These are phyloP conservation scores for Lycium barbarum DNA, from an alignment of 257 asterid species.

Conservation along the genomic window DNA sequence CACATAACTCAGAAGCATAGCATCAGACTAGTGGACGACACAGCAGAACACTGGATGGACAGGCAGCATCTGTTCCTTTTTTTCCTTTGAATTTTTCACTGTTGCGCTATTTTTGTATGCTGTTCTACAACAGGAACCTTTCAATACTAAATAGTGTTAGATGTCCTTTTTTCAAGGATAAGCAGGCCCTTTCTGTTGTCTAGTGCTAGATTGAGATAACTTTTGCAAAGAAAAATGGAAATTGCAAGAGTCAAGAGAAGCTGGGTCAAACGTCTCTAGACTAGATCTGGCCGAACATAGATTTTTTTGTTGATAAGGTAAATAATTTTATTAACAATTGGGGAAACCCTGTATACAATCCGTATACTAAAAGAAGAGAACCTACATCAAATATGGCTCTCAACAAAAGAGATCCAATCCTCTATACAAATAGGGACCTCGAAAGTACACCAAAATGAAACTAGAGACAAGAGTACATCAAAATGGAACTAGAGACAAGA, in stretches of 20 bases:
- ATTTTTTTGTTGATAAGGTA: too few species aligned
- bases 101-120: neutral
- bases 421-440: too few species aligned
- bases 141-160: slow-evolving; percentile 1
- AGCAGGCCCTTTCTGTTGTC: neutral
- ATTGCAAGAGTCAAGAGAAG: neutral
- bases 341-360: too few species aligned
- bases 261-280: neutral
- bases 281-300: neutral
- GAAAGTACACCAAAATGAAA: too few species aligned
- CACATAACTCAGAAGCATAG: slow-evolving; percentile 13
- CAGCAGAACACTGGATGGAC: neutral
- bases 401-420: too few species aligned
- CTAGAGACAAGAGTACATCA: too few species aligned
- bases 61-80: neutral
- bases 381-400: too few species aligned
- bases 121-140: slow-evolving; percentile 7
- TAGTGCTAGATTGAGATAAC: neutral
- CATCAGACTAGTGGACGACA: neutral
- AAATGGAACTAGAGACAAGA: too few species aligned
- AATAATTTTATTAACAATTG: too few species aligned
- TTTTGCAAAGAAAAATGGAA: slow-evolving; percentile 9
- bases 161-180: neutral
- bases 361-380: too few species aligned
- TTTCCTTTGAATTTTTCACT: slow-evolving; percentile 2